Base-by-base conservation (phyloP, 495 filamentous ascomycete species). In the Xylaria telfairii region DNA sequence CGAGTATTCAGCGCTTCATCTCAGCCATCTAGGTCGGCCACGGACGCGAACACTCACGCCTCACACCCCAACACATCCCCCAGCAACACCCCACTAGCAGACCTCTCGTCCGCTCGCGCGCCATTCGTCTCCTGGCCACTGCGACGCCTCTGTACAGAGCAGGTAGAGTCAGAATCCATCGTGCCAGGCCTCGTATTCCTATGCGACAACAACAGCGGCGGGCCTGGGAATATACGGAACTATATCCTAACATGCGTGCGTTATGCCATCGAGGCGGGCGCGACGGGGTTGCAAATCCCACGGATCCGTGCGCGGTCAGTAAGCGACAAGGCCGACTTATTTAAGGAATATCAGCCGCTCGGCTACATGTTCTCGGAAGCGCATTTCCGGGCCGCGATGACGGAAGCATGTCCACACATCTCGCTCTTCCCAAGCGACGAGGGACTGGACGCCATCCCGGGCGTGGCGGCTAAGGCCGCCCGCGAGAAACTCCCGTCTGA, bases 141-240 rank as follows among this genome's bases (percentile, higher is more conserved):
- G 26, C 70, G 67, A 13, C 71, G 84, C n/a, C 78, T 82, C 9
- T 86, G 85, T 77, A 75, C 76, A 1, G 85, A 85, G 62, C 74
- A 77, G 0, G 65, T 49, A 24, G 53, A 69, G 4, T 49, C 67
- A 1, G 17, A 28, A 0, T 69, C 68, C 0, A 80, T 77, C 73
- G 72, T 75, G 0, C 80, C 83, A 0, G 83, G 83, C 19, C 63
- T 86, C 2, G 73, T 83, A 2, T 87, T 83, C 67, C 70, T 80
- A 9, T 87, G 85, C 74, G 84, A 86, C 73, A 83, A 84, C 73
- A 87, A 86, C 75, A 84, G 83, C 30, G 85, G 85, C 46, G 85
- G 85, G 17, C 81, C 85, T 9, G 84, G 85, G 44, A 87, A 87
- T 72, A 86, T 87, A 54, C 79, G 85, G 54, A 86, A 85, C 73